A percentile compares a stretch with the other conserved stretches of the same genome.
phyloP scores from a whole-genome alignment of 768 basidiomycete genomes.

The Infundibulicybe gibba region DNA sequence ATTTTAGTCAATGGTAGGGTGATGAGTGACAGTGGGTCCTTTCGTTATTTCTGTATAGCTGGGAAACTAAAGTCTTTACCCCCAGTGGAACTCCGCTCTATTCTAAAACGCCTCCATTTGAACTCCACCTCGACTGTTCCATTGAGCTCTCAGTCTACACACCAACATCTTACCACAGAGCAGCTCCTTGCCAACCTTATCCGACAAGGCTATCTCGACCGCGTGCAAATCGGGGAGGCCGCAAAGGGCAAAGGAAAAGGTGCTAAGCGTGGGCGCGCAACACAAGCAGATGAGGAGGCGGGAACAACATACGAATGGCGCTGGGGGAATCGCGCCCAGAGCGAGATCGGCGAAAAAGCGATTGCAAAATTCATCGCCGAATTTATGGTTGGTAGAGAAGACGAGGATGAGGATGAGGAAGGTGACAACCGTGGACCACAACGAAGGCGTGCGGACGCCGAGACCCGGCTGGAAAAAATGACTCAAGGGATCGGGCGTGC shows the following conservation, averaged over 20 bases:
- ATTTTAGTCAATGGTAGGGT: conserved; percentile 79
- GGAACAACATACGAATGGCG: conserved; percentile 67
- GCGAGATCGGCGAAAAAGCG: conserved; percentile 79
- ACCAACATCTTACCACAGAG: conserved; percentile 55
- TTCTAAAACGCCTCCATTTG: conserved; percentile 70
- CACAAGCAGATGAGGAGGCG: conserved; percentile 33
- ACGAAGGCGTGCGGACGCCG: conserved; percentile 13
- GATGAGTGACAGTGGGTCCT: conserved; percentile 66
- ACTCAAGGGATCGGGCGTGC: conserved; percentile 57
- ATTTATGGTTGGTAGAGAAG: conserved; percentile 60
- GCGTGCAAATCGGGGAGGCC: conserved; percentile 45
- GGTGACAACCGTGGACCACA: conserved; percentile 15
- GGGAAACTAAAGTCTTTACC: background rate
- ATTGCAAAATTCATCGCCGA: conserved; percentile 76
- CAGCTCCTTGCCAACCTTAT: conserved; percentile 59
- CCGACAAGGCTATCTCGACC: conserved; percentile 79
- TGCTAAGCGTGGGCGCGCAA: conserved; percentile 53
- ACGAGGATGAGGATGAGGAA: conserved; percentile 32
- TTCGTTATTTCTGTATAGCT: background rate
- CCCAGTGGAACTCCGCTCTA: conserved; percentile 67
- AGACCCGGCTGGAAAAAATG: conserved; percentile 42
- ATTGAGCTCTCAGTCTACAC: conserved; percentile 47
- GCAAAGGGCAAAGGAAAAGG: conserved; percentile 34
- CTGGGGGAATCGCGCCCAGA: conserved; percentile 80
- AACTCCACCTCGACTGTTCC: conserved; percentile 41